A percentile compares a stretch with the other conserved stretches of the same genome.
phyloP scores from a whole-genome alignment of 768 basidiomycete species.

The Pleurotus tuoliensis region DNA sequence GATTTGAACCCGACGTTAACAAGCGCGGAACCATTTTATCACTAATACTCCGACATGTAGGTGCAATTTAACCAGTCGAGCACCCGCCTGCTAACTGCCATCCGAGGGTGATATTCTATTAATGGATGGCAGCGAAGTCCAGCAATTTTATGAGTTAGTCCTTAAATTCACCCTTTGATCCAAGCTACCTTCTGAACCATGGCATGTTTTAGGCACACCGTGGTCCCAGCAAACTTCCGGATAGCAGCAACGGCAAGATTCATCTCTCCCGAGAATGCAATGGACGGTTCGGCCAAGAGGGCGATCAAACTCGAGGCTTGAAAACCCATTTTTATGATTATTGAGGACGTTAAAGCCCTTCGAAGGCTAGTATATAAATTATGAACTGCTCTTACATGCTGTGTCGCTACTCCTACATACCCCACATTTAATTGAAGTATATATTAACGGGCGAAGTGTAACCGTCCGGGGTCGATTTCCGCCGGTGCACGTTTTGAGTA shows the following conservation, averaged over 20 bases:
- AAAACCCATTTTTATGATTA: not conserved
- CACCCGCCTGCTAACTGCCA: constrained; percentile 5
- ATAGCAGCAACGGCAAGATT: constrained; percentile 77
- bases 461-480: not conserved
- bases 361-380: too few species aligned
- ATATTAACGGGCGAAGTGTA: too few species aligned
- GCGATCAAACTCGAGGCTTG: not conserved
- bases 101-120: constrained; percentile 70
- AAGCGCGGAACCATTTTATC: constrained; percentile 40
- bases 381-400: too few species aligned
- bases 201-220: constrained; percentile 55
- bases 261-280: constrained; percentile 35
- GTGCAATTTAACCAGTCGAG: constrained; percentile 7
- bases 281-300: not conserved
- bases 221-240: constrained; percentile 69
- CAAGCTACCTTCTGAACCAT: constrained; percentile 9
- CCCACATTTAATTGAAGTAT: too few species aligned
- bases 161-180: not conserved
- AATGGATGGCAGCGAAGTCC: constrained; percentile 70
- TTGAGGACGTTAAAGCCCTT: too few species aligned
- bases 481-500: constrained; percentile 59
- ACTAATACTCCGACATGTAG: constrained; percentile 65
- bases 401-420: too few species aligned
- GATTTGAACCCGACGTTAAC: constrained; percentile 27
- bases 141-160: constrained; percentile 67